Percentiles rank a stretch among this genome's conserved stretches.
Evolutionary conservation across 192 early-diverging fungal genomes (phyloP).

Genomic region (Mortierella hygrophila): DNA sequence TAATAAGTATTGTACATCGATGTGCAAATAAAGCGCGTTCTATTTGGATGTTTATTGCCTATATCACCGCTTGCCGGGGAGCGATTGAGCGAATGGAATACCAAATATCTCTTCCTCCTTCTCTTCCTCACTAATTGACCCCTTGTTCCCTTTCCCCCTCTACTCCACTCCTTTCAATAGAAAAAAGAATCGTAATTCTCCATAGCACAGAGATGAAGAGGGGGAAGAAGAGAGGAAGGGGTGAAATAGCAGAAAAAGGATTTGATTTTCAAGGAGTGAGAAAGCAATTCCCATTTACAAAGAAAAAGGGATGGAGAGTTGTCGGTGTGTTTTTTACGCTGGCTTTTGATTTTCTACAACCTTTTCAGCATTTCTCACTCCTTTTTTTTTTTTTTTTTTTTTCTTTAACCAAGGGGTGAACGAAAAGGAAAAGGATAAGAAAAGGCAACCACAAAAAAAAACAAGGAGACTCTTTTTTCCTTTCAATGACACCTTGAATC

Average conservation of each 20-base stretch:
- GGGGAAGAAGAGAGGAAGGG: not conserved
- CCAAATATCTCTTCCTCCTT: not conserved
- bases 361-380: constrained; percentile 13
- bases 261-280: not conserved
- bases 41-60: too few species aligned
- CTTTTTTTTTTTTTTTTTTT: not conserved
- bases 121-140: too few species aligned
- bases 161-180: not conserved
- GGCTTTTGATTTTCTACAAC: not conserved
- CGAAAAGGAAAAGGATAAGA: not conserved
- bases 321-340: not conserved
- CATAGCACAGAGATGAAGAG: not conserved
- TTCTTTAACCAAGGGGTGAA: not conserved
- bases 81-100: not conserved
- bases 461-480: not conserved
- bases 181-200: not conserved
- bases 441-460: not conserved
- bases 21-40: not conserved
- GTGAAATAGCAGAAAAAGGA: not conserved
- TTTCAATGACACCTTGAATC: not conserved
- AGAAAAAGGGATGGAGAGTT: not conserved
- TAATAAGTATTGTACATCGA: not conserved
- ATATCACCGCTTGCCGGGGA: too few species aligned
- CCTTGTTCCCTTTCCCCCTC: not conserved
- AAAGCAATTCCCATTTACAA: not conserved